phyloP scores from a whole-genome alignment of 2,329 filamentous ascomycete genomes.

The Nigrospora oryzae region DNA sequence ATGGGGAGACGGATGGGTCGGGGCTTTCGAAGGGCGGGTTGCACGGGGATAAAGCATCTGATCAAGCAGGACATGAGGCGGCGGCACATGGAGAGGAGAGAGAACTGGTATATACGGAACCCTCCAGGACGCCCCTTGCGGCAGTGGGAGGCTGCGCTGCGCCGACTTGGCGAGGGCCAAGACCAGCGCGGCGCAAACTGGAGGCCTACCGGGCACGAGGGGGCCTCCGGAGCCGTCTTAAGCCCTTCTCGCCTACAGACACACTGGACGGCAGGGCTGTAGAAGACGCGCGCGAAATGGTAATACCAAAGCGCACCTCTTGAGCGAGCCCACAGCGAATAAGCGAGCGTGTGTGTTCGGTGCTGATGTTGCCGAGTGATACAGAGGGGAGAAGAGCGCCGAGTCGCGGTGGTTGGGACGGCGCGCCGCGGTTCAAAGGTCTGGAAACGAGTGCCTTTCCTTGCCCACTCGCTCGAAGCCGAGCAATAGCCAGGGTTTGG shows the following conservation, averaged over 20 bases:
- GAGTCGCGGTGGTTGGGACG: conserved; percentile 2
- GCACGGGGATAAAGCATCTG: too few relatives aligned
- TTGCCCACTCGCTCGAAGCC: too few relatives aligned
- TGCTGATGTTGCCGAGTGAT: background rate
- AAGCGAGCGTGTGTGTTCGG: conserved; percentile 1
- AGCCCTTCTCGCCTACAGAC: too few relatives aligned
- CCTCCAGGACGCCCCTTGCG: background rate
- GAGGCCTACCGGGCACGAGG: too few relatives aligned
- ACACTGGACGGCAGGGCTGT: too few relatives aligned
- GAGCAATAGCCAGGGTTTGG: too few relatives aligned
- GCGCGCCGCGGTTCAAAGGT: background rate
- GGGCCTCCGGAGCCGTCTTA: too few relatives aligned
- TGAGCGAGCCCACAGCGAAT: background rate
- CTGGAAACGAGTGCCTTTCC: too few relatives aligned
- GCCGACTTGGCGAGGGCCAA: background rate
- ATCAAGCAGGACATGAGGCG: background rate
- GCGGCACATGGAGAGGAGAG: background rate
- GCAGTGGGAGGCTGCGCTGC: background rate
- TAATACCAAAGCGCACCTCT: conserved; percentile 1
- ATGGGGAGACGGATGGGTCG: background rate
- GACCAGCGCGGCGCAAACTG: too few relatives aligned
- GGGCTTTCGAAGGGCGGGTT: too few relatives aligned
- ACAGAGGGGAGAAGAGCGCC: background rate
- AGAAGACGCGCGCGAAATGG: background rate
- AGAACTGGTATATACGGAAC: background rate